Evolutionary conservation across 768 basidiomycete species (phyloP).

Genomic region (Leucocoprinus birnbaumii): DNA sequence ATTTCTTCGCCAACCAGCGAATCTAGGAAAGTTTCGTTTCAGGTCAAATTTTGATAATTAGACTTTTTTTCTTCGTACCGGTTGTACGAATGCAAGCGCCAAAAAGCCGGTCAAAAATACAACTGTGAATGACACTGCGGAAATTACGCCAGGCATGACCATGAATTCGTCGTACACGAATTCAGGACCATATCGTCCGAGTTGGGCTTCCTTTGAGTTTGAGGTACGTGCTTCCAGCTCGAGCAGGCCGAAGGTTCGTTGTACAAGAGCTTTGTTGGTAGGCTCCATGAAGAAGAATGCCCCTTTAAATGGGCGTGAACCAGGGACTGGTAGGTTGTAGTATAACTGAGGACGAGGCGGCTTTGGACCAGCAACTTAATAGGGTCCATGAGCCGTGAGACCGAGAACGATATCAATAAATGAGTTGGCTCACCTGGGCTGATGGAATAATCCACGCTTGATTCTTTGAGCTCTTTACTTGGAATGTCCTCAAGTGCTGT

Average conservation of each 20-base stretch:
- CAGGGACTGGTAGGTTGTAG: slow-evolving; percentile 37
- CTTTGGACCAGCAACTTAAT: not conserved
- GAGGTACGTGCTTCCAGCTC: slow-evolving; percentile 27
- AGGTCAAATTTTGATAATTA: not conserved
- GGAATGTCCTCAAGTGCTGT: slow-evolving; percentile 35
- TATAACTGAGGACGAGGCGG: slow-evolving; percentile 18
- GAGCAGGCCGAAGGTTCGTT: slow-evolving; percentile 44
- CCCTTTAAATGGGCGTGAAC: slow-evolving; percentile 28
- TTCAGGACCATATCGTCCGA: slow-evolving; percentile 55
- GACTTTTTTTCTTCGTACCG: slow-evolving; percentile 32
- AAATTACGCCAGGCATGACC: slow-evolving; percentile 35
- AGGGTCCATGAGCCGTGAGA: not conserved
- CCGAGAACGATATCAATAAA: not conserved
- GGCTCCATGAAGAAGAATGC: slow-evolving; percentile 39
- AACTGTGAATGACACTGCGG: slow-evolving; percentile 29
- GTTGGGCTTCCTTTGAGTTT: slow-evolving; percentile 20
- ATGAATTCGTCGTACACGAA: slow-evolving; percentile 80
- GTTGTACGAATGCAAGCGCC: slow-evolving; percentile 30
- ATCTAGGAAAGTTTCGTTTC: slow-evolving; percentile 32
- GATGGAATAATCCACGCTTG: slow-evolving; percentile 29
- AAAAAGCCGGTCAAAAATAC: slow-evolving; percentile 25
- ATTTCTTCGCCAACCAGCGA: slow-evolving; percentile 51
- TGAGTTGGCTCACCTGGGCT: slow-evolving; percentile 34
- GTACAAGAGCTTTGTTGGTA: slow-evolving; percentile 39
- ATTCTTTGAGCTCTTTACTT: slow-evolving; percentile 28